Percentiles rank a stretch among this genome's conserved stretches.
These are phyloP conservation scores for Platanthera guangdongensis DNA, from an alignment of 106 monocot species.

Conservation along the genomic window DNA sequence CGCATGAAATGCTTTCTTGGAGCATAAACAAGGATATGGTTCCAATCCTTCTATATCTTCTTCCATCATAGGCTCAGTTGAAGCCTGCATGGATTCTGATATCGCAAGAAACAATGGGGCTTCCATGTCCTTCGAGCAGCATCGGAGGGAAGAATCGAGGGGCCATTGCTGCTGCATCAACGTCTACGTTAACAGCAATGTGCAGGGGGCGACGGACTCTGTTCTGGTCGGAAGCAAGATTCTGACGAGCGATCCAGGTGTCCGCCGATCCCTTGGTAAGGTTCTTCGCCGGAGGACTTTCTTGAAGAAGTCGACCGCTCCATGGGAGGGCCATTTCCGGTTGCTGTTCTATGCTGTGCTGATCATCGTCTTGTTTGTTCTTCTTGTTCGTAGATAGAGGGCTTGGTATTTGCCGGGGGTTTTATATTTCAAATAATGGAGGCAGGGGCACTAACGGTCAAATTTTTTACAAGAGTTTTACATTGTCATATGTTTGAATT, in stretches of 20 bases:
- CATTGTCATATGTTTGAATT: too few relatives aligned
- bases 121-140: too few relatives aligned
- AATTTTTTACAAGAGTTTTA: too few relatives aligned
- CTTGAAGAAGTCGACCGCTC: not conserved
- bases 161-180: slow-evolving; percentile 29
- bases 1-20: too few relatives aligned
- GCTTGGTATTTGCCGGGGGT: too few relatives aligned
- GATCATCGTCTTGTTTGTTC: not conserved
- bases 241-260: slow-evolving; percentile 50
- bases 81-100: too few relatives aligned
- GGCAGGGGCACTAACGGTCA: too few relatives aligned
- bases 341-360: not conserved
- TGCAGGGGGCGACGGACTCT: slow-evolving; percentile 66
- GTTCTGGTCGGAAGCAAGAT: slow-evolving; percentile 46
- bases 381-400: not conserved
- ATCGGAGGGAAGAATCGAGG: not conserved
- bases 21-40: too few relatives aligned
- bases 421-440: too few relatives aligned
- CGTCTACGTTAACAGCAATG: slow-evolving; percentile 72
- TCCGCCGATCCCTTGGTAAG: slow-evolving; percentile 3
- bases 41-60: too few relatives aligned
- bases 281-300: not conserved
- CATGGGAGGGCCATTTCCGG: not conserved
- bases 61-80: too few relatives aligned
- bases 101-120: too few relatives aligned